A percentile compares a stretch with the other conserved stretches of the same genome.
These are phyloP conservation scores for Parascedosporium putredinis DNA, from an alignment of 2,329 filamentous ascomycete species.

Conservation along the genomic window DNA sequence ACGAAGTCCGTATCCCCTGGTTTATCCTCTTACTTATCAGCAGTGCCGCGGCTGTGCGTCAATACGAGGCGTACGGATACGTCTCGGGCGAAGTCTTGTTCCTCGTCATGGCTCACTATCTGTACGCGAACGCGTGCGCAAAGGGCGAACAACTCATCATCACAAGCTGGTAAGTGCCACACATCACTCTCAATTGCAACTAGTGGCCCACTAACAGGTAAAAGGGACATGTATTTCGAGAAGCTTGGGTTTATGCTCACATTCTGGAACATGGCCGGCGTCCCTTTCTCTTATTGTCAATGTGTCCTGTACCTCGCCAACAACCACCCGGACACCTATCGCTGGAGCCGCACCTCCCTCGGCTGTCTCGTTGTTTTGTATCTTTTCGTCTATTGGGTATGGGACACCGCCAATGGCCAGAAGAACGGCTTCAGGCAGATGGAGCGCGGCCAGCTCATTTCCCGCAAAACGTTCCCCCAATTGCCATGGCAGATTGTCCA, in stretches of 20 bases:
- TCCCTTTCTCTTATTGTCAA: conserved; percentile 86
- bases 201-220: conserved; percentile 54
- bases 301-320: conserved; percentile 84
- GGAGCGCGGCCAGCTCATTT: conserved; percentile 60
- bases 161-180: conserved; percentile 58
- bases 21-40: conserved; percentile 76
- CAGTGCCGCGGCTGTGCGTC: conserved; percentile 64
- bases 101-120: conserved; percentile 77
- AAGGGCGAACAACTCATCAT: conserved; percentile 89
- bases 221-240: conserved; percentile 84
- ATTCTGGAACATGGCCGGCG: conserved; percentile 92
- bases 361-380: conserved; percentile 59
- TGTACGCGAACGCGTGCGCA: conserved; percentile 84
- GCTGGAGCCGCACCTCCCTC: conserved; percentile 62
- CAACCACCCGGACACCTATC: conserved; percentile 66
- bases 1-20: conserved; percentile 86
- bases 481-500: conserved; percentile 75
- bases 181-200: no score
- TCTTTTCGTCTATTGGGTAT: conserved; percentile 78
- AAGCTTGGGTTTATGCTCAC: conserved; percentile 97
- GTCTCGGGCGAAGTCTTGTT: conserved; percentile 75
- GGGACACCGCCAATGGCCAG: conserved; percentile 86
- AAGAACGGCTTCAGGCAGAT: conserved; percentile 84
- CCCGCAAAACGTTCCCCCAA: conserved; percentile 76
- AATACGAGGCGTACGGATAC: conserved; percentile 77